Conservation (phyloP, 2,329 filamentous ascomycete species). For the Ophiocordyceps australis region DNA sequence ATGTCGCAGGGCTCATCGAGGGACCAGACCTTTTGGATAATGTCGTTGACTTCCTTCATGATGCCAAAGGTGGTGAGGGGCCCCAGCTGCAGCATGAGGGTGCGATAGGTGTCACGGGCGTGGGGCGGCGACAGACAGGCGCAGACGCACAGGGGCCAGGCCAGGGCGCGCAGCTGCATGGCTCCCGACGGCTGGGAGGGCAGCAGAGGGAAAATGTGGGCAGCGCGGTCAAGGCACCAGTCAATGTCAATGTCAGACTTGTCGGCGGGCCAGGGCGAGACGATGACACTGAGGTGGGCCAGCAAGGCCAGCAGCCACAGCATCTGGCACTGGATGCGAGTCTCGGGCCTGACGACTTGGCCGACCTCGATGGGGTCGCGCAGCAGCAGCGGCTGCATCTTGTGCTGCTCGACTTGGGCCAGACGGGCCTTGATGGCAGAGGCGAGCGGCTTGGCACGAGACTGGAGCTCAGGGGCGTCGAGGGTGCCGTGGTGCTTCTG, state of each 20-base stretch:
- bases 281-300: slow-evolving; percentile 27
- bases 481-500: slow-evolving; percentile 22
- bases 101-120: slow-evolving; percentile 22
- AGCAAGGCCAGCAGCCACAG: slow-evolving; percentile 30
- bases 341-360: no score
- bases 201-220: slow-evolving; percentile 15
- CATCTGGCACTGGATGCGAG: slow-evolving; percentile 11
- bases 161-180: slow-evolving; percentile 16
- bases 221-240: slow-evolving; percentile 12
- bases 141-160: slow-evolving; percentile 22
- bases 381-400: slow-evolving; percentile 2
- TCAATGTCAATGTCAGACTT: slow-evolving; percentile 21
- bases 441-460: slow-evolving; percentile 22
- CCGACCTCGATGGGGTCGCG: slow-evolving; percentile 5
- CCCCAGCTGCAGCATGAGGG: slow-evolving; percentile 20
- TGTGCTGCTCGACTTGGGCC: background rate
- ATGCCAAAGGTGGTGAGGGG: slow-evolving; percentile 25
- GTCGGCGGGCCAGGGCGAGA: slow-evolving; percentile 30
- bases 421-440: slow-evolving; percentile 15
- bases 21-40: slow-evolving; percentile 29
- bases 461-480: slow-evolving; percentile 24
- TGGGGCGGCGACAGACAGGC: slow-evolving; percentile 19
- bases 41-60: slow-evolving; percentile 19
- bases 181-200: slow-evolving; percentile 10
- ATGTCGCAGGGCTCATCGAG: slow-evolving; percentile 25